A percentile compares a stretch with the other conserved stretches of the same genome.
Conservation (phyloP, 2,329 filamentous ascomycete species). For the Didymella pinodella region DNA sequence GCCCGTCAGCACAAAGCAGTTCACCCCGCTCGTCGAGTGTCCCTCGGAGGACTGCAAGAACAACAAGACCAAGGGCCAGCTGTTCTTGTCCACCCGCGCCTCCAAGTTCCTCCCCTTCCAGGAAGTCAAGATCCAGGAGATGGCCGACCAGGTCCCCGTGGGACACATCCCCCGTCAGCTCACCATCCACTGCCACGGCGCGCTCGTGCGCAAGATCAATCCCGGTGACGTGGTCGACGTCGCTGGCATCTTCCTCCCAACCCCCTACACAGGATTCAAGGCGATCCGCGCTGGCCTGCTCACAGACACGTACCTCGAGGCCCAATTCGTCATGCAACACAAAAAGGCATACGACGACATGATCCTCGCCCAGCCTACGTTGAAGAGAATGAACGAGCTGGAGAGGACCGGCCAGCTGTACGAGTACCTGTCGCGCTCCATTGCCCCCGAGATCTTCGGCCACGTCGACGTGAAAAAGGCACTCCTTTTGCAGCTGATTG, state of each 20-base stretch:
- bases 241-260: slow-evolving; percentile 94
- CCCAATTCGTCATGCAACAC: slow-evolving; percentile 91
- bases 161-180: slow-evolving; percentile 94
- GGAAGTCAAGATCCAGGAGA: slow-evolving; percentile 97
- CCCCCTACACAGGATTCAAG: slow-evolving; percentile 98
- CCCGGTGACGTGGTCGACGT: slow-evolving; percentile 95
- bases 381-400: slow-evolving; percentile 85
- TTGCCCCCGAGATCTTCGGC: slow-evolving; percentile 96
- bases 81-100: slow-evolving; percentile 92
- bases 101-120: slow-evolving; percentile 98
- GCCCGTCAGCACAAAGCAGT: slow-evolving; percentile 89
- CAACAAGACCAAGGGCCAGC: slow-evolving; percentile 91
- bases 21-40: slow-evolving; percentile 84
- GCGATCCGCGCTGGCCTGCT: slow-evolving; percentile 95
- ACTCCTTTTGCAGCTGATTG: slow-evolving; percentile 90
- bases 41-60: slow-evolving; percentile 87
- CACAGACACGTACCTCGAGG: slow-evolving; percentile 96
- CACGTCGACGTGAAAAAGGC: slow-evolving; percentile 99
- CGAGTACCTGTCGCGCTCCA: slow-evolving; percentile 93
- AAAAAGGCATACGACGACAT: slow-evolving; percentile 98
- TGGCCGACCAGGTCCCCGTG: slow-evolving; percentile 98
- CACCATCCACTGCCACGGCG: slow-evolving; percentile 88
- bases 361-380: slow-evolving; percentile 78
- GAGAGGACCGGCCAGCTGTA: slow-evolving; percentile 90
- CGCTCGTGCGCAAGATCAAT: slow-evolving; percentile 83